Conservation (phyloP, 2,329 filamentous ascomycete species). For the Fusarium penzigii region DNA sequence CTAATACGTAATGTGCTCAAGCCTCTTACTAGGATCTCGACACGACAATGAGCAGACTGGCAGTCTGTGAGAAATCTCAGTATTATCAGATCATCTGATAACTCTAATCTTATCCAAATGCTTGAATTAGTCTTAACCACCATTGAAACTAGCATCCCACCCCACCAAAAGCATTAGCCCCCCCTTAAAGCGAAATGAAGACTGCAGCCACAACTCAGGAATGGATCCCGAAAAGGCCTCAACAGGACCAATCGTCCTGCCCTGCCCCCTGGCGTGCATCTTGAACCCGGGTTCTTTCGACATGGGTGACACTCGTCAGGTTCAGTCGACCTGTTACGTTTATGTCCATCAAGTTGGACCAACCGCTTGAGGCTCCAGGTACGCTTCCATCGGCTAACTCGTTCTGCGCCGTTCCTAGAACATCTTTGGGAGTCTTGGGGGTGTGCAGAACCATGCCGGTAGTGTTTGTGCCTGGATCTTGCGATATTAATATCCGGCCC, state of each 20-base stretch:
- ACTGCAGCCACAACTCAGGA: background rate
- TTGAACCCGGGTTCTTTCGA: background rate
- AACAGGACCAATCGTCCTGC: background rate
- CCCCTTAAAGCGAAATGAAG: background rate
- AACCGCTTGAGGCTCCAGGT: background rate
- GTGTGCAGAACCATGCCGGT: background rate
- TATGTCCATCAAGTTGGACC: background rate
- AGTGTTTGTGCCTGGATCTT: background rate
- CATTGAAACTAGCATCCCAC: background rate
- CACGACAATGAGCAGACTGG: background rate
- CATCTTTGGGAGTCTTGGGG: background rate
- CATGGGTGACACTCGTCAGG: background rate
- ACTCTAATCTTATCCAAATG: conserved; percentile 7
- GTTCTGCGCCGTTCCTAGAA: background rate
- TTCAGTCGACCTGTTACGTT: background rate
- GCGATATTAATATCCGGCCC: background rate
- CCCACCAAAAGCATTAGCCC: background rate
- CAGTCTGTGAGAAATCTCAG: background rate
- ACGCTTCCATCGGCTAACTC: background rate
- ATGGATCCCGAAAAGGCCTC: background rate
- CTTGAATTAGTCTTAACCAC: background rate
- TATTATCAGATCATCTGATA: conserved; percentile 19
- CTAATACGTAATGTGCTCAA: background rate
- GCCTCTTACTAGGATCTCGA: background rate
- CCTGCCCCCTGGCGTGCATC: background rate